Conservation (phyloP, 2,329 filamentous ascomycete species). For the Cercospora sesami region DNA sequence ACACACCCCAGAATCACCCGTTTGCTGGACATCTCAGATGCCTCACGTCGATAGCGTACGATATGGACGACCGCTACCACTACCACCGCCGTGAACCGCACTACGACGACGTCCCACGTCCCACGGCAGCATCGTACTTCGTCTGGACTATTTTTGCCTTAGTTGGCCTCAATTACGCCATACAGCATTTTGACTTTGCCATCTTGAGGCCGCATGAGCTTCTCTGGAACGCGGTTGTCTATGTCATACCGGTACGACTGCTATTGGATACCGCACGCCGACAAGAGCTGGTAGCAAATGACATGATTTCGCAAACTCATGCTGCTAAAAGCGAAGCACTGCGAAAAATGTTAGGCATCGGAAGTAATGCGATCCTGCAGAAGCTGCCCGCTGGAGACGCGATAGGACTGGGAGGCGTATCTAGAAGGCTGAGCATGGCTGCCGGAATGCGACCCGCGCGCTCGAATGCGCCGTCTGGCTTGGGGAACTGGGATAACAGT, state of each 20-base stretch:
- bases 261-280: conserved; percentile 57
- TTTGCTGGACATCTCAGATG: conserved; percentile 5
- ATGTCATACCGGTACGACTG: conserved; percentile 57
- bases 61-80: conserved; percentile 30
- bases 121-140: conserved; percentile 26
- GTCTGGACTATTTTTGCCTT: conserved; percentile 30
- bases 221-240: conserved; percentile 63
- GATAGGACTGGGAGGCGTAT: conserved; percentile 33
- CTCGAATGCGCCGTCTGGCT: conserved; percentile 55
- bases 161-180: conserved; percentile 37
- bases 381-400: conserved; percentile 39
- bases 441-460: conserved; percentile 22
- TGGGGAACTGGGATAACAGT: conserved; percentile 91
- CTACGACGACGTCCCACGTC: conserved; percentile 11
- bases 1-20: background rate
- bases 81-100: conserved; percentile 22
- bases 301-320: conserved; percentile 37
- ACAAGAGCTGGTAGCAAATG: conserved; percentile 33
- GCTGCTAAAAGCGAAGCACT: conserved; percentile 43
- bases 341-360: conserved; percentile 42
- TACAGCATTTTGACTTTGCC: conserved; percentile 35
- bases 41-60: conserved; percentile 10
- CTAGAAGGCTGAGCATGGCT: conserved; percentile 31
- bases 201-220: conserved; percentile 49
- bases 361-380: conserved; percentile 41